phyloP scores from a whole-genome alignment of 306 rosid genomes.

The Prunus mongolica region DNA sequence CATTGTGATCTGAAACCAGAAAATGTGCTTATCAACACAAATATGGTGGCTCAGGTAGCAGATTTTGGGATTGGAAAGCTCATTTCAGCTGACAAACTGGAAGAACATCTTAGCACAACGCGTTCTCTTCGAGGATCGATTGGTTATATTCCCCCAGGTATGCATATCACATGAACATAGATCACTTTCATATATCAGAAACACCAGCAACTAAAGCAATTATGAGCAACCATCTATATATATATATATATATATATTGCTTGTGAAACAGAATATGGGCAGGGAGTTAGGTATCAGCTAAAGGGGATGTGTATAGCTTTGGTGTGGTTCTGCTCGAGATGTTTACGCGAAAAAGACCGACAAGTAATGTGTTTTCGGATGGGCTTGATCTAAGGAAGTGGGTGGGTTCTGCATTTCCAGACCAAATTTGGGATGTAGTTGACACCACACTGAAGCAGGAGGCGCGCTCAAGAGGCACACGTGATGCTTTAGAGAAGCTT shows the following conservation, averaged over 20 bases:
- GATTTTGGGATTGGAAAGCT: slow-evolving; percentile 29
- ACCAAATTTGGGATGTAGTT: slow-evolving; percentile 19
- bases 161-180: neutral
- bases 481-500: slow-evolving; percentile 5
- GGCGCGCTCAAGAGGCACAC: neutral
- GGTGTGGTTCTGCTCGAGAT: slow-evolving; percentile 23
- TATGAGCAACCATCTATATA: too few species aligned
- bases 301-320: slow-evolving; percentile 25
- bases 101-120: slow-evolving; percentile 2
- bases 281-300: slow-evolving; percentile 21
- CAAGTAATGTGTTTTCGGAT: slow-evolving; percentile 9
- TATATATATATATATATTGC: neutral
- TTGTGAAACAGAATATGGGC: slow-evolving; percentile 21
- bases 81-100: slow-evolving; percentile 8
- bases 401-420: slow-evolving; percentile 21
- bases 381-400: slow-evolving; percentile 24
- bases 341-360: slow-evolving; percentile 18
- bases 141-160: slow-evolving; percentile 32
- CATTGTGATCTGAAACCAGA: slow-evolving; percentile 31
- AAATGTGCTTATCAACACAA: slow-evolving; percentile 19
- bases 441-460: slow-evolving; percentile 16
- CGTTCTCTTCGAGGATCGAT: slow-evolving; percentile 14
- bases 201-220: neutral
- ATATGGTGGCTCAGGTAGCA: slow-evolving; percentile 29
- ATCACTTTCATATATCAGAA: neutral